Base-by-base conservation (phyloP, 2,329 filamentous ascomycete genomes). In the Ophidiomyces ophidiicola region DNA sequence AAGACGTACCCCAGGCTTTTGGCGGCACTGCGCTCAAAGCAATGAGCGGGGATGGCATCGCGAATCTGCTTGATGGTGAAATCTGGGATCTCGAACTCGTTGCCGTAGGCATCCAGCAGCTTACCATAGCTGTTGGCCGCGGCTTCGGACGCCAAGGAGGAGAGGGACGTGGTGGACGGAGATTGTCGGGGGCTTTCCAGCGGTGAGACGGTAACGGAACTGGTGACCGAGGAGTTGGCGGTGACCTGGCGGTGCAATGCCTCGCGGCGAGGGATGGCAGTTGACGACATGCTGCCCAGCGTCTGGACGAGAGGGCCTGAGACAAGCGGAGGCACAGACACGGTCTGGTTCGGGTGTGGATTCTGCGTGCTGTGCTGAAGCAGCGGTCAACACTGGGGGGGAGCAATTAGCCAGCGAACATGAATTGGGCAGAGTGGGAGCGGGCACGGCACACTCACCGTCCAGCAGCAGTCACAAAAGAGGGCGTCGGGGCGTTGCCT, bases 41-140 rank as follows among this genome's bases (percentile, higher is more conserved):
- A 98, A 72, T 94, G 90, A 65, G 87, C 85, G 48, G 90, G 90
- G 51, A 98, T 98, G 60, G 90, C 90, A 66, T 94, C 82, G 56
- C 85, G 80, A 59, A 98, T 88, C 59, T 98, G 76, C 72, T 94
- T 94, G 73, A 98, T 93, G 58, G 86, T 93, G 70, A 82, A 98
- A 66, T 96, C 80, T 50, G 90, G 90, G 42, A 93, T 72, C 62
- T 84, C 71, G 69, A 98, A 98, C 56, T 86, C 74, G 64, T 96
- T 94, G 64, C 90, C 90, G 61, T 93, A 90, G 8, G 85, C 88
- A 67, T 98, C 87, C 48, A 90, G 55, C 50, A 98, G 74, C 60
- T 78, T 78, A 50, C 59, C 48, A 49, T 44, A 38, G 21, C 33
- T 35, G 21, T 57, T 55, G 50, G 71, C 68, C 41, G 71, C 74